Conservation (phyloP, 2,329 filamentous ascomycete species). For the Lasiodiplodia theobromae region DNA sequence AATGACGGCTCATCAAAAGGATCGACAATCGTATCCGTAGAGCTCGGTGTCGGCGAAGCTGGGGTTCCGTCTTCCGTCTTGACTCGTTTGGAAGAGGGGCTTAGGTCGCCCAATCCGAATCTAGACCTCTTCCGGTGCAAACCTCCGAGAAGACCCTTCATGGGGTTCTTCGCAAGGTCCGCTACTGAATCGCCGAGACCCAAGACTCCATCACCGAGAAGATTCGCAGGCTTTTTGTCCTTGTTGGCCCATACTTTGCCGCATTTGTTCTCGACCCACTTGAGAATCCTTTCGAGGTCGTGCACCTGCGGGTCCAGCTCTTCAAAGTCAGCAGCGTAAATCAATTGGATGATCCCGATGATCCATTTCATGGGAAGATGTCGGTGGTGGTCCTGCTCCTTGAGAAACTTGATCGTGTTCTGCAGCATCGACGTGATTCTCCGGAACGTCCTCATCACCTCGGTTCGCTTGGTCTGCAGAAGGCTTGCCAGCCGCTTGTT, state of each 20-base stretch:
- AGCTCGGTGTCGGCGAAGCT: not conserved
- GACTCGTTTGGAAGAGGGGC: not conserved
- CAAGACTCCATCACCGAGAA: not conserved
- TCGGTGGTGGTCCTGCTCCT: not conserved
- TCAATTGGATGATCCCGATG: not conserved
- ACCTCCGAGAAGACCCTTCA: not conserved
- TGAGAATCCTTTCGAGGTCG: constrained; percentile 1
- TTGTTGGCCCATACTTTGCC: not conserved
- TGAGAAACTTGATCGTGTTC: not conserved
- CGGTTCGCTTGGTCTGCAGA: not conserved
- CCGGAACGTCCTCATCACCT: not conserved
- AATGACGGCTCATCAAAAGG: not conserved
- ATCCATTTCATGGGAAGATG: not conserved
- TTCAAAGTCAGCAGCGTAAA: not conserved
- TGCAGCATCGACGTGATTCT: not conserved
- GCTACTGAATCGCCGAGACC: not conserved
- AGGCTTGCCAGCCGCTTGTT: not conserved
- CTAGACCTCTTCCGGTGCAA: not conserved
- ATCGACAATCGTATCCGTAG: not conserved
- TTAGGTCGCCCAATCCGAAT: not conserved
- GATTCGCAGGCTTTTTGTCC: not conserved
- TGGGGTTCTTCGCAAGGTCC: not conserved
- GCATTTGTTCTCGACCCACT: constrained; percentile 10
- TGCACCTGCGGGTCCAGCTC: not conserved
- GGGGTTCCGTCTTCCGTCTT: not conserved